These are phyloP conservation scores for Solidago caesia DNA, from an alignment of 129 eudicot genomes.

Conservation along the genomic window DNA sequence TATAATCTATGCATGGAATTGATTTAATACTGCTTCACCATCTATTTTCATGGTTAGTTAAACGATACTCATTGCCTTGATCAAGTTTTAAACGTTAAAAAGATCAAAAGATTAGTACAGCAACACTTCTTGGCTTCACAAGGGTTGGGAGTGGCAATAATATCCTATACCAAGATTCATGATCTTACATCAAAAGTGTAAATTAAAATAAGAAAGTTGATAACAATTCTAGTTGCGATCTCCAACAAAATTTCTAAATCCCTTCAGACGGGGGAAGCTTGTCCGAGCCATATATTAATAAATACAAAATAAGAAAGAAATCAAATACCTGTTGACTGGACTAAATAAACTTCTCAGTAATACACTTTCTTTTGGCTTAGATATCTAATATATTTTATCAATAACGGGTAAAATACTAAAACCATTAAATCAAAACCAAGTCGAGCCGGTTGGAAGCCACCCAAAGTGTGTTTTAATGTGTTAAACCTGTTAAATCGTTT, in stretches of 20 bases:
- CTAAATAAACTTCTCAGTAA: neutral
- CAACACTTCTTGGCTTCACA: neutral
- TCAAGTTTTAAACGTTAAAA: too few species aligned
- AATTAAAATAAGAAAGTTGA: neutral
- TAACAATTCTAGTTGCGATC: constrained; percentile 13
- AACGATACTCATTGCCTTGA: too few species aligned
- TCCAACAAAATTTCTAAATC: constrained; percentile 47
- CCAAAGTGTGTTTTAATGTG: too few species aligned
- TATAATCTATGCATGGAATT: too few species aligned
- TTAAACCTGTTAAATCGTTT: too few species aligned
- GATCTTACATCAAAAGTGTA: neutral
- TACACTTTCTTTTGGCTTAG: neutral
- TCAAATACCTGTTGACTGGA: neutral
- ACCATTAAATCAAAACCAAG: too few species aligned
- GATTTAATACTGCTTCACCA: too few species aligned
- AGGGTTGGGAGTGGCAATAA: neutral
- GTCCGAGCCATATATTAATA: neutral
- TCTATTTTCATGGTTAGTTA: too few species aligned
- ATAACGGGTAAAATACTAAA: too few species aligned
- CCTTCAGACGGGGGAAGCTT: constrained; percentile 25
- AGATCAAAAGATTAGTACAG: neutral
- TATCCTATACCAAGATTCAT: neutral
- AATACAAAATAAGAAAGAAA: constrained; percentile 8
- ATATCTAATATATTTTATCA: constrained; percentile 23
- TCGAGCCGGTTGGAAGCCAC: too few species aligned